Conservation (phyloP, 2,329 filamentous ascomycete species). For the Trichophaea hybrida region DNA sequence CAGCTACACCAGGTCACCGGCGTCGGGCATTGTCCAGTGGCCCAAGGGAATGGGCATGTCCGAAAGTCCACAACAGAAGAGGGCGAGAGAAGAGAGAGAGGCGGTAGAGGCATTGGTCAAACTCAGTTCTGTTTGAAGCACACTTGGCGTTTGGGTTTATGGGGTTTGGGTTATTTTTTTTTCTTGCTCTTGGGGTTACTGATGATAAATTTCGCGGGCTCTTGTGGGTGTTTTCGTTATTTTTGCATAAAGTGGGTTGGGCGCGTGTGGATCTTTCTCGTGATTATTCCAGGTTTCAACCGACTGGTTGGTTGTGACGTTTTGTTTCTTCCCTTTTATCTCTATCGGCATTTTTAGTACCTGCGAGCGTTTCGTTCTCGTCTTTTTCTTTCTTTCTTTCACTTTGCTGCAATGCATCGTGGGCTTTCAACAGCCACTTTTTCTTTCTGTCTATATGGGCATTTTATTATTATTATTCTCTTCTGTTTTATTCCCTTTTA, state of each 20-base stretch:
- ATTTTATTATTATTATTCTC: slow-evolving; percentile 5
- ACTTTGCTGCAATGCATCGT: not conserved
- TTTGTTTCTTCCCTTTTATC: slow-evolving; percentile 12
- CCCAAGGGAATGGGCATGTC: slow-evolving; percentile 14
- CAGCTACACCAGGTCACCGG: slow-evolving; percentile 31
- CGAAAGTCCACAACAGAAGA: slow-evolving; percentile 34
- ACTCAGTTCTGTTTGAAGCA: slow-evolving; percentile 51
- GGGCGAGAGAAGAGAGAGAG: slow-evolving; percentile 57
- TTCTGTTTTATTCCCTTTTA: slow-evolving; percentile 9
- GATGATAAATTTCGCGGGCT: slow-evolving; percentile 5
- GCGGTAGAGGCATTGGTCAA: slow-evolving; percentile 67
- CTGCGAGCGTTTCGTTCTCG: not conserved
- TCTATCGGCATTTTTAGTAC: slow-evolving; percentile 10
- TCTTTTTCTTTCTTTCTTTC: not conserved
- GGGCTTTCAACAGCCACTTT: not conserved
- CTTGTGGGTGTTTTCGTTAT: slow-evolving; percentile 13
- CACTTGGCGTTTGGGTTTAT: slow-evolving; percentile 11
- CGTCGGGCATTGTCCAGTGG: slow-evolving; percentile 37
- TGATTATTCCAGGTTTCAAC: slow-evolving; percentile 9
- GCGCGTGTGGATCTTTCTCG: slow-evolving; percentile 1
- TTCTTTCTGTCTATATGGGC: not conserved
- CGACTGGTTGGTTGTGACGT: slow-evolving; percentile 13
- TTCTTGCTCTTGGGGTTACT: not conserved
- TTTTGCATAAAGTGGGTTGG: slow-evolving; percentile 1
- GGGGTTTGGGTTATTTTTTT: slow-evolving; percentile 4